phyloP scores from a whole-genome alignment of 23 red algal species.

The Pyropia yezoensis region DNA sequence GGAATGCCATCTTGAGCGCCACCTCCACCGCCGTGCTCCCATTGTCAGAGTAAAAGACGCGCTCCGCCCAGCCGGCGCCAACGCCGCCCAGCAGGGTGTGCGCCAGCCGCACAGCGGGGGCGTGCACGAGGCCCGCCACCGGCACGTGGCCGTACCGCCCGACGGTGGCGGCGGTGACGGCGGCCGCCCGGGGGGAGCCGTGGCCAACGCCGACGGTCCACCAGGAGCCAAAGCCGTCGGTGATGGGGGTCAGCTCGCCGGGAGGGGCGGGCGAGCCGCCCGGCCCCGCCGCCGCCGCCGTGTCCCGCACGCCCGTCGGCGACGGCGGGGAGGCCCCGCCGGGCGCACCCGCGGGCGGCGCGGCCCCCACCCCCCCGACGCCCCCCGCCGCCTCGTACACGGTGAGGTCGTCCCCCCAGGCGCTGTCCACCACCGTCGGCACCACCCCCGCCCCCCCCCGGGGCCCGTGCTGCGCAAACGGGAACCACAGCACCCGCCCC shows the following conservation, averaged over 20 bases:
- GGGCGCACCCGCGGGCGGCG: neutral
- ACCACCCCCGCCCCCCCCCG: constrained; percentile 6
- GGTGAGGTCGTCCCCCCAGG: constrained; percentile 51
- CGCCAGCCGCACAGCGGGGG: constrained; percentile 56
- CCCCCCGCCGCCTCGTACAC: constrained; percentile 16
- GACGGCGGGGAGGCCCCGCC: neutral
- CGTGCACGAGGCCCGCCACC: constrained; percentile 68
- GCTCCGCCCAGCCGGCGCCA: constrained; percentile 70
- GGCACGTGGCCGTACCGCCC: constrained; percentile 95
- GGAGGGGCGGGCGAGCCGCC: too few species aligned
- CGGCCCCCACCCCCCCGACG: neutral
- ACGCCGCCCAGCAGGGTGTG: constrained; percentile 46
- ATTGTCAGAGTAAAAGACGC: constrained; percentile 93
- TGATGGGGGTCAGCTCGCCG: constrained; percentile 12
- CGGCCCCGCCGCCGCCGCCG: neutral
- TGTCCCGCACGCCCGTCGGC: neutral
- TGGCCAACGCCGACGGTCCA: constrained; percentile 95
- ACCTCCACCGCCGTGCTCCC: constrained; percentile 92
- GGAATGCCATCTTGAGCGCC: constrained; percentile 96
- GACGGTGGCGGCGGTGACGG: constrained; percentile 36
- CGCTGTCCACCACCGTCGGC: constrained; percentile 61
- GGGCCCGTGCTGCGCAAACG: constrained; percentile 81
- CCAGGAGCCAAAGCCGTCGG: constrained; percentile 85
- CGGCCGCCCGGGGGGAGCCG: constrained; percentile 27
- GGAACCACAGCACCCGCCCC: constrained; percentile 76